Evolutionary conservation across 1,284 basidiomycete species (phyloP), one percentile per base, ranked within the genome.

Genomic region (Puccinia coronata): DNA sequence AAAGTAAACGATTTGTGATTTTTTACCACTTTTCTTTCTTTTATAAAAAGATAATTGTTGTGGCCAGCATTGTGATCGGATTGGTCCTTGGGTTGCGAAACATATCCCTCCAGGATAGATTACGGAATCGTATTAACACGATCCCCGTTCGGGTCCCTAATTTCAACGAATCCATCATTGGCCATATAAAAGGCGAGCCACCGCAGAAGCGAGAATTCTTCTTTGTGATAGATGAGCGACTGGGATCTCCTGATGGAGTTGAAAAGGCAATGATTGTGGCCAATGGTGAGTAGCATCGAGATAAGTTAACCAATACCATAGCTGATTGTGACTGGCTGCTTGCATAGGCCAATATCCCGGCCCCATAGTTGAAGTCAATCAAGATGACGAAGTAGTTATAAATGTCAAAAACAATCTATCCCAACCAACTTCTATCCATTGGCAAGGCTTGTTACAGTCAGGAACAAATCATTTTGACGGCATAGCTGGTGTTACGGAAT

Each of bases 401-500:
- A 82, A 82, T 14, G 83, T 83, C 4, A 77, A 82, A 34, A 83
- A 83, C 53, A 65, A 83, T 36, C 61, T 79, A n/a, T 75, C 81
- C 28, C 57, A 69, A 25, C 67, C 80, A 14, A 82, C 82, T 18
- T 73, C 83, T 12, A 82, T 83, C 23, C 80, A 82, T 36, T 83
- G 83, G 83, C 81, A 83, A 51, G 83, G 83, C 9, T 67, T 83
- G 49, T 80, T 65, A 47, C 83, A 83, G 70, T 63, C 65, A n/a
- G 82, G 81, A 34, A 80, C 82, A 2, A 82, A 81, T 43, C 83
- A 72, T 39, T 83, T 70, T 57, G 83, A 83, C 75, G 83, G 83
- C 0, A 76, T 82, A 14, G 75, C 79, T 20, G 82, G 77, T 47
- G 71, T 87, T 67, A 85, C 85, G 2, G 84, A 86, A 61, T 87